Evolutionary conservation across 1,284 basidiomycete species (phyloP).

Genomic region (Quambalaria eucalypti): DNA sequence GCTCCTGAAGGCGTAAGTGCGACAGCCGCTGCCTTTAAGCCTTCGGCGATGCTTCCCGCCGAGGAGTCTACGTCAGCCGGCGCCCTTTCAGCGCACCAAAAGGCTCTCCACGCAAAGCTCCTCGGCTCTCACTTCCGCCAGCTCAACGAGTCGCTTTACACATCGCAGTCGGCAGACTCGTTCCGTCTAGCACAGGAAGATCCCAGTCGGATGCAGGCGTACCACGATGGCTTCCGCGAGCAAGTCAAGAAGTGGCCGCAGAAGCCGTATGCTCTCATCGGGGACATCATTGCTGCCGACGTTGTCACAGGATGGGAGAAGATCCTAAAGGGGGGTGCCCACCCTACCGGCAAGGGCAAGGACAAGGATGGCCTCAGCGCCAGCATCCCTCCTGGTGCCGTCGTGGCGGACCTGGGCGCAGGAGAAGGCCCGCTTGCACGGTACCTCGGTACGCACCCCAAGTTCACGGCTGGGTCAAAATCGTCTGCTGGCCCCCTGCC

Average conservation of each 20-base stretch:
- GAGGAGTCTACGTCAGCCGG: not conserved
- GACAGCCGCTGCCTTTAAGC: not conserved
- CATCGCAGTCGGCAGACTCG: conserved; percentile 26
- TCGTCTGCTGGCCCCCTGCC: conserved; percentile 1
- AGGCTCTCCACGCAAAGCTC: conserved; percentile 25
- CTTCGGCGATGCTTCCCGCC: not conserved
- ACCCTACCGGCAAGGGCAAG: not conserved
- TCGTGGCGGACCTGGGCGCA: conserved; percentile 89
- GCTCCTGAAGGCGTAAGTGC: not conserved
- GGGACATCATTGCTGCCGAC: conserved; percentile 13
- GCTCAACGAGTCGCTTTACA: conserved; percentile 47
- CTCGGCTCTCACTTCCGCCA: conserved; percentile 44
- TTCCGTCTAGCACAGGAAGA: conserved; percentile 30
- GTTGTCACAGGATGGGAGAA: not conserved
- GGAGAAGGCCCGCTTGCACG: conserved; percentile 80
- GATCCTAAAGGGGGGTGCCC: not conserved
- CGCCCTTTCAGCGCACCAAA: conserved; percentile 2
- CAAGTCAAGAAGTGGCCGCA: conserved; percentile 44
- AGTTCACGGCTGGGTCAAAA: not conserved
- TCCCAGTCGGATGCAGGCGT: conserved; percentile 33
- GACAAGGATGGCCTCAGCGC: conserved; percentile 5
- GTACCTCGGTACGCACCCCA: not conserved
- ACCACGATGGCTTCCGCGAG: conserved; percentile 44
- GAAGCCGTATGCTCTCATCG: conserved; percentile 42
- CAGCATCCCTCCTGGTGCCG: conserved; percentile 52